These are phyloP conservation scores for Colletotrichum sp. DNA, from an alignment of 2,329 filamentous ascomycete genomes.

Conservation along the genomic window DNA sequence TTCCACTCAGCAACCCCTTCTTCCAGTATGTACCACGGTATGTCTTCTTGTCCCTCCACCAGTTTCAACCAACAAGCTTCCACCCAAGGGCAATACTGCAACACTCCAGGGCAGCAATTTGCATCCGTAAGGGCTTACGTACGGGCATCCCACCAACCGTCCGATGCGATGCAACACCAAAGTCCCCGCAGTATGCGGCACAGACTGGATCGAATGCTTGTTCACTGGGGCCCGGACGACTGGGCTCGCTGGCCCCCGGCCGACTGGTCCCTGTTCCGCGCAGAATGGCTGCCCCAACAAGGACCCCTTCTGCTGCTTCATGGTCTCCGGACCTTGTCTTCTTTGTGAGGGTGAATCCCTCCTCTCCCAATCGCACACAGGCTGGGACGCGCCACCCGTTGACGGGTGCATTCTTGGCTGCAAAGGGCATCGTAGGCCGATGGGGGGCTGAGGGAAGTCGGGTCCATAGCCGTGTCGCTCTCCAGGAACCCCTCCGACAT, in stretches of 20 bases:
- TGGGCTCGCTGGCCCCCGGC: background rate
- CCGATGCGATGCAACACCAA: background rate
- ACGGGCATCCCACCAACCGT: background rate
- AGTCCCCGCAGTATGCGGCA: background rate
- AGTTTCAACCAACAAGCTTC: background rate
- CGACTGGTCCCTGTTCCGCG: background rate
- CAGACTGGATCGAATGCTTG: background rate
- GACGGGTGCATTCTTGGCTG: background rate
- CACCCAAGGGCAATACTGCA: background rate
- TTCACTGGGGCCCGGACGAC: background rate
- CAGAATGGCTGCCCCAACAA: background rate
- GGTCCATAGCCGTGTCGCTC: background rate
- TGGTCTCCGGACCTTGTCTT: background rate
- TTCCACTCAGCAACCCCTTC: background rate
- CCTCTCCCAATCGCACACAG: background rate
- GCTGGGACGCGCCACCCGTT: background rate
- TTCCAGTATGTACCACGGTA: background rate
- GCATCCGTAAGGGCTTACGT: background rate
- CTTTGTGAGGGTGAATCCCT: background rate
- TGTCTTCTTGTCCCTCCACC: background rate
- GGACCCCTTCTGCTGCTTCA: background rate
- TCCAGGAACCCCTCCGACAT: background rate
- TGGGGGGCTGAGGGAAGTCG: background rate
- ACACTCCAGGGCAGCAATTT: background rate
- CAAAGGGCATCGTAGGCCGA: background rate